A percentile compares a stretch with the other conserved stretches of the same genome.
These are phyloP conservation scores for Yamadazyma ubonensis DNA, from an alignment of 805 yeast species.

Conservation along the genomic window DNA sequence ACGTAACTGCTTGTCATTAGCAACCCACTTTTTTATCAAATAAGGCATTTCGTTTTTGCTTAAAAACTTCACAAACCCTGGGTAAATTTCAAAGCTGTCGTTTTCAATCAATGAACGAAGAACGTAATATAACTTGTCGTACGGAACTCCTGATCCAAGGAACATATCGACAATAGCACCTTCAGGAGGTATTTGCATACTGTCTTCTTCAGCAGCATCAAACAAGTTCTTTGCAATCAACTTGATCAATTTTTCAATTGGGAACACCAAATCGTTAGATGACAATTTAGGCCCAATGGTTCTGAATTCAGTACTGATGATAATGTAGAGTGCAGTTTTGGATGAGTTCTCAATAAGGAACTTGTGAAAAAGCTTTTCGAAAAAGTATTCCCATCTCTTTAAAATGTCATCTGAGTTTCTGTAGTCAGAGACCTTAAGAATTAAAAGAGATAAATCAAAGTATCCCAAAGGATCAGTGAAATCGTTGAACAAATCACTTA, in stretches of 20 bases:
- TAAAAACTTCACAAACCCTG: constrained; percentile 41
- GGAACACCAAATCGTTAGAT: constrained; percentile 76
- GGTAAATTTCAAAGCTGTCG: constrained; percentile 50
- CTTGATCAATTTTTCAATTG: constrained; percentile 68
- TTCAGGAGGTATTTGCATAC: constrained; percentile 38
- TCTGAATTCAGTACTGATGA: constrained; percentile 39
- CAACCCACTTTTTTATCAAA: constrained; percentile 67
- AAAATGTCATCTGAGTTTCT: constrained; percentile 80
- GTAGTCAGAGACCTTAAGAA: constrained; percentile 82
- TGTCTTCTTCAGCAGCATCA: constrained; percentile 34
- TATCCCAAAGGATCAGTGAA: constrained; percentile 88
- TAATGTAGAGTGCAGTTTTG: constrained; percentile 39
- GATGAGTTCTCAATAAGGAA: constrained; percentile 19
- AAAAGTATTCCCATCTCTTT: constrained; percentile 74
- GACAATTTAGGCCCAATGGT: constrained; percentile 62
- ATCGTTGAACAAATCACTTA: constrained; percentile 79
- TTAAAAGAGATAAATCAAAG: constrained; percentile 72
- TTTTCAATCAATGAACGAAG: constrained; percentile 64
- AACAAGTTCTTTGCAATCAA: constrained; percentile 57
- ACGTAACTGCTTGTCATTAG: constrained; percentile 59
- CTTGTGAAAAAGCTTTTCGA: constrained; percentile 49
- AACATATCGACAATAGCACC: constrained; percentile 66
- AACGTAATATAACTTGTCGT: constrained; percentile 63
- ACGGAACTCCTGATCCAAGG: constrained; percentile 60
- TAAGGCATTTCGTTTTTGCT: constrained; percentile 56